Evolutionary conservation across 495 filamentous ascomycete species (phyloP).

Genomic region (Viridothelium virens): DNA sequence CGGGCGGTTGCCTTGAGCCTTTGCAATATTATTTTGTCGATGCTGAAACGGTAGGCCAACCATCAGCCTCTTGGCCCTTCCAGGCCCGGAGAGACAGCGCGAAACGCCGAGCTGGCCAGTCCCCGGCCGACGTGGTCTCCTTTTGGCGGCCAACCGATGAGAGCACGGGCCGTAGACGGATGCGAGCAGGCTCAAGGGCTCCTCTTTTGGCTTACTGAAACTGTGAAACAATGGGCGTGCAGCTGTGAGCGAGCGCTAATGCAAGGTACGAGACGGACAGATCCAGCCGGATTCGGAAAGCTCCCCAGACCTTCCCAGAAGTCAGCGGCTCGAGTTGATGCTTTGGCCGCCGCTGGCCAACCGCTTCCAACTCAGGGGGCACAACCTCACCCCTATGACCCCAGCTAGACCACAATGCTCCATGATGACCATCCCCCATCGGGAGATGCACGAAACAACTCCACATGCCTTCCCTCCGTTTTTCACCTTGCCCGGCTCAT

Average conservation of each 20-base stretch:
- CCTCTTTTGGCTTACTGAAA: neutral
- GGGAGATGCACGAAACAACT: neutral
- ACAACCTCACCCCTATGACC: neutral
- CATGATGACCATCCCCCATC: neutral
- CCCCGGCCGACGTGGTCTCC: neutral
- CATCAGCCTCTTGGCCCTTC: neutral
- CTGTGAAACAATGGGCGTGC: neutral
- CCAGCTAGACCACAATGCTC: neutral
- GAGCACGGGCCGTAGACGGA: neutral
- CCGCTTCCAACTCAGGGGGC: neutral
- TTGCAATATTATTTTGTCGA: constrained; percentile 1
- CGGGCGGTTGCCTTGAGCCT: neutral
- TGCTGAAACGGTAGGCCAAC: neutral
- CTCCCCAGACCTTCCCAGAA: neutral
- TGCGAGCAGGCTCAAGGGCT: neutral
- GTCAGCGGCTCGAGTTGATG: neutral
- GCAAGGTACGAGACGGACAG: neutral
- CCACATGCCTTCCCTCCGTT: neutral
- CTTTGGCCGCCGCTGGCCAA: neutral
- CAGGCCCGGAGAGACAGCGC: neutral
- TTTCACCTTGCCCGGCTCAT: neutral
- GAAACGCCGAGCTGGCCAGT: neutral
- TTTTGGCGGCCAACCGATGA: neutral
- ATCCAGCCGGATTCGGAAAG: neutral
- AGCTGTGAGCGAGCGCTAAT: neutral